Conservation (phyloP, 2,329 filamentous ascomycete species). For the Penicillium rolfsii region DNA sequence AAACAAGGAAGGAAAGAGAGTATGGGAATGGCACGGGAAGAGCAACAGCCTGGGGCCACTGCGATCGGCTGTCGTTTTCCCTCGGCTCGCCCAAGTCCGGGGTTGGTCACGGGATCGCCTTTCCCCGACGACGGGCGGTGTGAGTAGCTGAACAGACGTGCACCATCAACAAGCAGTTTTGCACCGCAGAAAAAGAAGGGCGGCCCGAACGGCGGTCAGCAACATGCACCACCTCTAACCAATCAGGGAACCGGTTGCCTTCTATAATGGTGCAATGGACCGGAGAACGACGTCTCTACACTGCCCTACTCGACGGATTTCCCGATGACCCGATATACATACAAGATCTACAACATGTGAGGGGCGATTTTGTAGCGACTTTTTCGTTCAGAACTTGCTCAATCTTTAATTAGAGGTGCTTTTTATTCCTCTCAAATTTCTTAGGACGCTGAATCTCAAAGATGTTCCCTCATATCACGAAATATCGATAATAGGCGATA, state of each 20-base stretch:
- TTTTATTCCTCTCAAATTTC: not conserved
- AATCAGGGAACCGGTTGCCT: no score
- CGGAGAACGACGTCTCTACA: no score
- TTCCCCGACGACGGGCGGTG: not conserved
- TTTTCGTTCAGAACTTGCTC: not conserved
- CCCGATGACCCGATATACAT: no score
- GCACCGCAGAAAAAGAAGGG: no score
- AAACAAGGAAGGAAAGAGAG: slow-evolving; percentile 4
- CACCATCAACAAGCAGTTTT: no score
- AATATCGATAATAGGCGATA: not conserved
- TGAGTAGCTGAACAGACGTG: no score
- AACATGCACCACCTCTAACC: no score
- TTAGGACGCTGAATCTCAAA: no score
- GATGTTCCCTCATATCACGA: not conserved
- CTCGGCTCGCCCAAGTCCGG: slow-evolving; percentile 41
- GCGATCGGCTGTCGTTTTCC: slow-evolving; percentile 37
- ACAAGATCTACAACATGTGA: not conserved
- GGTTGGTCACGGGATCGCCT: slow-evolving; percentile 39
- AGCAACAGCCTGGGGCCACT: slow-evolving; percentile 7
- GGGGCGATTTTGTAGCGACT: not conserved
- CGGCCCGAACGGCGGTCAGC: no score
- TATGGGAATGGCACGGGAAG: slow-evolving; percentile 2
- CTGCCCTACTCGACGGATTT: no score
- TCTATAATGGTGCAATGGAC: no score
- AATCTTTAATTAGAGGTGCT: not conserved